These are phyloP conservation scores for Peronospora farinosa DNA, from an alignment of 352 stramenopile genomes.

Conservation along the genomic window DNA sequence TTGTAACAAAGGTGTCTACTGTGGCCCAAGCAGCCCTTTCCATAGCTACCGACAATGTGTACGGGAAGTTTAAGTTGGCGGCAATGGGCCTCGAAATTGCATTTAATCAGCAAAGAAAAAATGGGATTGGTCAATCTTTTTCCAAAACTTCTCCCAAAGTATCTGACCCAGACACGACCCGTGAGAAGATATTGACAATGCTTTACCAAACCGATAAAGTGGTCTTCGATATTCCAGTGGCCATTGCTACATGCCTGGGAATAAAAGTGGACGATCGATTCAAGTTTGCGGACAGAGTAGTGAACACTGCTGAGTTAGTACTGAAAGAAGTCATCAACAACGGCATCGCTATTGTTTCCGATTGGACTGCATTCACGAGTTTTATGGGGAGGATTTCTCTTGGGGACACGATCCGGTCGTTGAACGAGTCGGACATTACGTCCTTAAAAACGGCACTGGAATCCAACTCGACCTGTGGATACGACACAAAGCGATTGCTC, in stretches of 20 bases:
- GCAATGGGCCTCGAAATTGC: slow-evolving; percentile 24
- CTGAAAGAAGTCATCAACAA: slow-evolving; percentile 37
- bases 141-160: slow-evolving; percentile 33
- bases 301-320: slow-evolving; percentile 30
- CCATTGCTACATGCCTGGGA: slow-evolving; percentile 37
- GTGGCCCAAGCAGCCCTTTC: slow-evolving; percentile 26
- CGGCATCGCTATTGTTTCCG: slow-evolving; percentile 31
- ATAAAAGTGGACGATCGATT: slow-evolving; percentile 23
- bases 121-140: slow-evolving; percentile 32
- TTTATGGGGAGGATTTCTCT: slow-evolving; percentile 34
- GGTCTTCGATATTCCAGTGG: slow-evolving; percentile 40
- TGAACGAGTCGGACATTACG: slow-evolving; percentile 26
- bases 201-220: slow-evolving; percentile 45
- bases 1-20: slow-evolving; percentile 28
- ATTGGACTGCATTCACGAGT: slow-evolving; percentile 23
- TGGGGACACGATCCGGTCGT: slow-evolving; percentile 14
- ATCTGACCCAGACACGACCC: slow-evolving; percentile 19
- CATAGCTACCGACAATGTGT: slow-evolving; percentile 3
- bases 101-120: slow-evolving; percentile 32
- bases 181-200: slow-evolving; percentile 34
- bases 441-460: slow-evolving; percentile 24
- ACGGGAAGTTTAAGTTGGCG: slow-evolving; percentile 27
- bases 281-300: slow-evolving; percentile 28
- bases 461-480: slow-evolving; percentile 29
- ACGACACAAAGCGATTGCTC: slow-evolving; percentile 28